Evolutionary conservation across 1,139 yeast genomes (phyloP).

Genomic region (Magnusiomyces tetraspermus): DNA sequence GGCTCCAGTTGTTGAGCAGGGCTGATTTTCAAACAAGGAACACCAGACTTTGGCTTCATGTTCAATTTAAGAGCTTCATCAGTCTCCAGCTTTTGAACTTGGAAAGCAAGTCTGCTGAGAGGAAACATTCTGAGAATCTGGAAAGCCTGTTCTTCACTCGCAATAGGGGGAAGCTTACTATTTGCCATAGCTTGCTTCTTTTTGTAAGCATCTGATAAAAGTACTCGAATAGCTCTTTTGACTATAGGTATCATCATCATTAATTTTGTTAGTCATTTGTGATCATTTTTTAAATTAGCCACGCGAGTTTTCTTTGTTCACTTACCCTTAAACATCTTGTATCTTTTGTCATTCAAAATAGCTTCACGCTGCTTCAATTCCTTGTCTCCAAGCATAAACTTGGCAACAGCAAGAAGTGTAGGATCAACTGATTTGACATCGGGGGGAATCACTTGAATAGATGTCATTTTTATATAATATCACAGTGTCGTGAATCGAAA

Average conservation of each 20-base stretch:
- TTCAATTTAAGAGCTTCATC: conserved; percentile 57
- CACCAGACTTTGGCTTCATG: conserved; percentile 59
- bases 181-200: conserved; percentile 41
- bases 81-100: conserved; percentile 50
- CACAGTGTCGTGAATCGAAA: too few relatives aligned
- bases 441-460: conserved; percentile 30
- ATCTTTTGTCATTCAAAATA: conserved; percentile 53
- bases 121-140: conserved; percentile 59
- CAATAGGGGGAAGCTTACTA: conserved; percentile 53
- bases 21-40: conserved; percentile 59
- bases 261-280: too few relatives aligned
- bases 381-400: conserved; percentile 54
- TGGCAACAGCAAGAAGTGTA: conserved; percentile 54
- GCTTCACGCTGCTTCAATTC: conserved; percentile 75
- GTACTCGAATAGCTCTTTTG: conserved; percentile 74
- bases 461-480: conserved; percentile 18
- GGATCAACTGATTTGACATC: conserved; percentile 32
- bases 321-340: conserved; percentile 68
- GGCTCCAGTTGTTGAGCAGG: conserved; percentile 64
- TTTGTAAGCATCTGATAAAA: conserved; percentile 63
- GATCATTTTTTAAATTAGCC: background rate
- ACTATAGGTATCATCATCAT: too few relatives aligned
- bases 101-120: conserved; percentile 63
- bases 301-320: background rate
- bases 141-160: conserved; percentile 47